Evolutionary conservation across 768 basidiomycete genomes (phyloP).

Genomic region (Tricholoma sp.): DNA sequence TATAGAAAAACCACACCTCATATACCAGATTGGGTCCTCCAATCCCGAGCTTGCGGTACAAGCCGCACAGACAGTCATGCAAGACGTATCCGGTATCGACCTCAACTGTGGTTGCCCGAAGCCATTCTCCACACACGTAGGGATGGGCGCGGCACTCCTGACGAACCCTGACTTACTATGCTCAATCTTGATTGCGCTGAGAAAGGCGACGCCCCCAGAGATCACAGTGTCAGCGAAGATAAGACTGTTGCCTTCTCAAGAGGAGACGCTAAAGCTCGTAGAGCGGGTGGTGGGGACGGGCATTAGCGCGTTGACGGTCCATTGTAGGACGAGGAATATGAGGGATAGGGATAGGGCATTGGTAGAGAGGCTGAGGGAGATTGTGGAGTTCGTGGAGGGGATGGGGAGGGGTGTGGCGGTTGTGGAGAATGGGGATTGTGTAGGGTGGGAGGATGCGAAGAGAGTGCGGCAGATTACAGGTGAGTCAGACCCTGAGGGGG

Average conservation of each 20-base stretch:
- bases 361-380: slow-evolving; percentile 72
- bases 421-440: slow-evolving; percentile 91
- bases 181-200: slow-evolving; percentile 76
- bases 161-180: slow-evolving; percentile 89
- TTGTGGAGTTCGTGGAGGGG: slow-evolving; percentile 77
- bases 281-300: slow-evolving; percentile 84
- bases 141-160: slow-evolving; percentile 96
- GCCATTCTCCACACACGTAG: slow-evolving; percentile 87
- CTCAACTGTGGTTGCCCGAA: slow-evolving; percentile 98
- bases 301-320: slow-evolving; percentile 85
- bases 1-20: slow-evolving; percentile 87
- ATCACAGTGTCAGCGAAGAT: slow-evolving; percentile 95
- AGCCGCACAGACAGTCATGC: slow-evolving; percentile 80
- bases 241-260: slow-evolving; percentile 77
- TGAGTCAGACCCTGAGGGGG: slow-evolving; percentile 13
- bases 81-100: slow-evolving; percentile 92
- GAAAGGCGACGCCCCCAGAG: slow-evolving; percentile 64
- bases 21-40: slow-evolving; percentile 93
- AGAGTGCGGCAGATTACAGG: slow-evolving; percentile 74
- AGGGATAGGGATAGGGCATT: slow-evolving; percentile 74
- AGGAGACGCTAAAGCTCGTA: slow-evolving; percentile 87
- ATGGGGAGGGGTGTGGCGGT: slow-evolving; percentile 80
- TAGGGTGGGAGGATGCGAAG: slow-evolving; percentile 71
- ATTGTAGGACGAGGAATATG: slow-evolving; percentile 93
- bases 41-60: slow-evolving; percentile 87